A percentile compares a stretch with the other conserved stretches of the same genome.
These are phyloP conservation scores for Parsonsia alboflavescens DNA, from an alignment of 257 asterid species.

Conservation along the genomic window DNA sequence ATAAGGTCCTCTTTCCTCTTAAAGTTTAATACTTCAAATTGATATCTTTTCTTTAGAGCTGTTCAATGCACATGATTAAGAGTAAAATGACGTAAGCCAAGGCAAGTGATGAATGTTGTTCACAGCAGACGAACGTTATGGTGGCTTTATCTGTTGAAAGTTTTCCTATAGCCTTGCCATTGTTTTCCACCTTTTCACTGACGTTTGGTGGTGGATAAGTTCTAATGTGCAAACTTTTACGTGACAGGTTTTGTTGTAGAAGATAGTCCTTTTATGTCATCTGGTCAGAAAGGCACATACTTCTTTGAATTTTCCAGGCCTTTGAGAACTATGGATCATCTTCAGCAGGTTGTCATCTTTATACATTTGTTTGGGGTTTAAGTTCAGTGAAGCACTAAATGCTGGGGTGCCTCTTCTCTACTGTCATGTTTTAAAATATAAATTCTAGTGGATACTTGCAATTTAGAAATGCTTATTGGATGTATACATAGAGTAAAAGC, in stretches of 20 bases:
- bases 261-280: constrained; percentile 68
- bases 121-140: neutral
- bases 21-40: neutral
- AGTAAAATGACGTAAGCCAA: neutral
- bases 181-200: neutral
- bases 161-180: neutral
- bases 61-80: neutral
- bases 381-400: neutral
- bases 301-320: constrained; percentile 79
- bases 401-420: neutral
- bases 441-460: neutral
- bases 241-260: constrained; percentile 57
- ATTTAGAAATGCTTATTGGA: neutral
- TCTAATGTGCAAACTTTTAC: neutral
- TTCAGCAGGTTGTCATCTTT: constrained; percentile 57
- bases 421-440: neutral
- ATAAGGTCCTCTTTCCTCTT: neutral
- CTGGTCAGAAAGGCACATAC: constrained; percentile 66
- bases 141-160: neutral
- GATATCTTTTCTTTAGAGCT: neutral
- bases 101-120: neutral
- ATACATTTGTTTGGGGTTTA: neutral
- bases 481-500: neutral
- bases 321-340: constrained; percentile 75
- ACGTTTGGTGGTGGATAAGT: neutral